These are phyloP conservation scores for Gardenia jasminoides DNA, from an alignment of 257 asterid species.

Conservation along the genomic window DNA sequence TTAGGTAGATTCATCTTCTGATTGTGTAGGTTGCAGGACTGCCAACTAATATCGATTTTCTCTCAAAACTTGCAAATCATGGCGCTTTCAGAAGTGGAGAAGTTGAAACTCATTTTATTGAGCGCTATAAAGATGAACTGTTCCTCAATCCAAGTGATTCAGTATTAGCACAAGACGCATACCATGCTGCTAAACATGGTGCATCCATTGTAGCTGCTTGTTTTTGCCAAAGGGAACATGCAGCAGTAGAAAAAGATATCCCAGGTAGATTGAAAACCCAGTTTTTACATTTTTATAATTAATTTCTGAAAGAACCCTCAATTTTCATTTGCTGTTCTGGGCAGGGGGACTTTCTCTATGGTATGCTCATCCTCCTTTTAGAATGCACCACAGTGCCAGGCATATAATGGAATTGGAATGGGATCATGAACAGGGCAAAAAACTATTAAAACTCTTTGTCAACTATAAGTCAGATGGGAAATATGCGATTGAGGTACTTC, in stretches of 20 bases:
- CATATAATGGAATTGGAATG: slow-evolving; percentile 67
- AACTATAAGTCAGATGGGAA: slow-evolving; percentile 62
- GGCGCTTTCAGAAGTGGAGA: slow-evolving; percentile 76
- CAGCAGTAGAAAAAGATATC: slow-evolving; percentile 35
- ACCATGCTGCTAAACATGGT: slow-evolving; percentile 45
- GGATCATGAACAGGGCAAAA: slow-evolving; percentile 62
- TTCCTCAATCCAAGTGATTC: slow-evolving; percentile 49
- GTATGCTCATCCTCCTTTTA: slow-evolving; percentile 85
- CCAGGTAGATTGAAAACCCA: slow-evolving; percentile 48
- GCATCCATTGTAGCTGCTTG: slow-evolving; percentile 85
- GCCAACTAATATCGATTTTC: slow-evolving; percentile 94
- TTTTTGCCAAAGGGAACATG: slow-evolving; percentile 60
- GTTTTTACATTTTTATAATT: slow-evolving; percentile 16
- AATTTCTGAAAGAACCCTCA: slow-evolving; percentile 16
- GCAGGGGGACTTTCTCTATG: slow-evolving; percentile 68
- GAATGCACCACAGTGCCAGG: slow-evolving; percentile 64
- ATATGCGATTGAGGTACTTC: slow-evolving; percentile 68
- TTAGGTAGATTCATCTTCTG: neutral
- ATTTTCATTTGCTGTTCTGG: slow-evolving; percentile 22
- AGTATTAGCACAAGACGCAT: slow-evolving; percentile 40
- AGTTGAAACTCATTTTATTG: slow-evolving; percentile 95
- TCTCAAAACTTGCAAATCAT: slow-evolving; percentile 72
- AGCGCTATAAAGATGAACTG: slow-evolving; percentile 68
- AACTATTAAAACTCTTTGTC: slow-evolving; percentile 39
- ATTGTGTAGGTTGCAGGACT: slow-evolving; percentile 85